Evolutionary conservation across 345 rosid species (phyloP).

Genomic region (Syzygium oleosum): DNA sequence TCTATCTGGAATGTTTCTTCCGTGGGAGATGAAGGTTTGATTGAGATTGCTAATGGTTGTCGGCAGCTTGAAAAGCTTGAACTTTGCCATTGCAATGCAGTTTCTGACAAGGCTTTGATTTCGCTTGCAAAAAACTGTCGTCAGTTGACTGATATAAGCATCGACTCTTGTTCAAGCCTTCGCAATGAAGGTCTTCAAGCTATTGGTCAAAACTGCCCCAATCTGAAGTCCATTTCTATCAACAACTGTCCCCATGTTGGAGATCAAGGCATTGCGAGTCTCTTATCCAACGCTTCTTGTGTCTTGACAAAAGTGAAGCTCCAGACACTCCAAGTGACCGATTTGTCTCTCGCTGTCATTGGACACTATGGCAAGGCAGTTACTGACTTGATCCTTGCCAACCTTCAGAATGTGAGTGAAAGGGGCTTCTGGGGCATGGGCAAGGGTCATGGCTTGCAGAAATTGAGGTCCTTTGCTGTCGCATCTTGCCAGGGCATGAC

Average conservation of each 20-base stretch:
- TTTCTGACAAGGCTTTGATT: slow-evolving; percentile 56
- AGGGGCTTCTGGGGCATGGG: slow-evolving; percentile 99
- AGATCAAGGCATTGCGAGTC: slow-evolving; percentile 76
- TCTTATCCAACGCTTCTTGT: slow-evolving; percentile 42
- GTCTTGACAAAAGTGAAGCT: slow-evolving; percentile 62
- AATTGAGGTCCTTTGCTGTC: slow-evolving; percentile 53
- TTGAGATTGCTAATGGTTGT: slow-evolving; percentile 79
- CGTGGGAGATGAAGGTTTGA: slow-evolving; percentile 57
- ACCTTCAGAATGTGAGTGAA: slow-evolving; percentile 54
- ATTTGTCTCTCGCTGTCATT: slow-evolving; percentile 74
- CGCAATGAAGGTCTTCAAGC: slow-evolving; percentile 76
- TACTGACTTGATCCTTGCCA: slow-evolving; percentile 56
- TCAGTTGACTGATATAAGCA: slow-evolving; percentile 55
- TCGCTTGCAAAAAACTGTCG: slow-evolving; percentile 66
- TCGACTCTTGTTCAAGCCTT: slow-evolving; percentile 69
- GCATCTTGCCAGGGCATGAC: slow-evolving; percentile 68
- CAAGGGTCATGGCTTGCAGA: slow-evolving; percentile 75
- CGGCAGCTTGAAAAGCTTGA: slow-evolving; percentile 72
- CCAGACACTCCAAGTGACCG: slow-evolving; percentile 63
- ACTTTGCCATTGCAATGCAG: slow-evolving; percentile 44
- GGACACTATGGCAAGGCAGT: slow-evolving; percentile 83
- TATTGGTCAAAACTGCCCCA: slow-evolving; percentile 49
- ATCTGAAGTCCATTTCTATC: slow-evolving; percentile 61
- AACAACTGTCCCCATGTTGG: slow-evolving; percentile 69
- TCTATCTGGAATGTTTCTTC: slow-evolving; percentile 66